These are phyloP conservation scores for Acanthamoeba sp. DNA, from an alignment of 208 protist species.

Conservation along the genomic window DNA sequence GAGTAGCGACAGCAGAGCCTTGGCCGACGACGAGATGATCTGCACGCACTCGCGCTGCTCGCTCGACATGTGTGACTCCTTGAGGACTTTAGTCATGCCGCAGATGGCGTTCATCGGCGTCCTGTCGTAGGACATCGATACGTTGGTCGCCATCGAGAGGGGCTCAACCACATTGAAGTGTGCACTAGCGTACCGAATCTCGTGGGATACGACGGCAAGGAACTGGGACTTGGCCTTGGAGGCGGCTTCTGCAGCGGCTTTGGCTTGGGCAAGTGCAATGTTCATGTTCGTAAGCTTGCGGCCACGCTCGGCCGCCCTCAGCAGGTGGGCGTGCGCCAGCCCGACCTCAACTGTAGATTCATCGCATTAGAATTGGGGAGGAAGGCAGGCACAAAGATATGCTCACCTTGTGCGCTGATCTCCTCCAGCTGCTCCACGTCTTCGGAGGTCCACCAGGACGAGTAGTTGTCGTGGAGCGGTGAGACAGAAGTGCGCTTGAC, in stretches of 20 bases:
- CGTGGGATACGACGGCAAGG: slow-evolving; percentile 80
- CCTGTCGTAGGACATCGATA: background rate
- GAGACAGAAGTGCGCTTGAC: background rate
- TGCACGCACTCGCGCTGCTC: slow-evolving; percentile 75
- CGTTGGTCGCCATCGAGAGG: background rate
- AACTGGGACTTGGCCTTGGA: slow-evolving; percentile 82
- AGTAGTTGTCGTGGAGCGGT: too few relatives aligned
- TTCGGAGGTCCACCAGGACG: background rate
- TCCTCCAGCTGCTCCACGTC: slow-evolving; percentile 38
- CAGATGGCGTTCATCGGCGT: slow-evolving; percentile 83
- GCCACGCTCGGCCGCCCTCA: background rate
- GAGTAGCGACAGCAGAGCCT: slow-evolving; percentile 75
- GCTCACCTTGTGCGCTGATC: slow-evolving; percentile 45
- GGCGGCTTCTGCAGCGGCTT: slow-evolving; percentile 58
- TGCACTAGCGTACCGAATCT: slow-evolving; percentile 34
- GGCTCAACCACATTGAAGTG: background rate
- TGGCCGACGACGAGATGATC: slow-evolving; percentile 77
- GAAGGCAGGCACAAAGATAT: too few relatives aligned
- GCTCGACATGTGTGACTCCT: slow-evolving; percentile 18
- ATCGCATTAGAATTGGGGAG: too few relatives aligned
- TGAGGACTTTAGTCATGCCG: slow-evolving; percentile 77
- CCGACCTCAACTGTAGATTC: slow-evolving; percentile 63
- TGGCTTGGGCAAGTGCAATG: background rate
- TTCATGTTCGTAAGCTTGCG: background rate
- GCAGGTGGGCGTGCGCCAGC: slow-evolving; percentile 57